phyloP scores from a whole-genome alignment of 2,329 filamentous ascomycete genomes.

The Ophiocordyceps sinensis region DNA sequence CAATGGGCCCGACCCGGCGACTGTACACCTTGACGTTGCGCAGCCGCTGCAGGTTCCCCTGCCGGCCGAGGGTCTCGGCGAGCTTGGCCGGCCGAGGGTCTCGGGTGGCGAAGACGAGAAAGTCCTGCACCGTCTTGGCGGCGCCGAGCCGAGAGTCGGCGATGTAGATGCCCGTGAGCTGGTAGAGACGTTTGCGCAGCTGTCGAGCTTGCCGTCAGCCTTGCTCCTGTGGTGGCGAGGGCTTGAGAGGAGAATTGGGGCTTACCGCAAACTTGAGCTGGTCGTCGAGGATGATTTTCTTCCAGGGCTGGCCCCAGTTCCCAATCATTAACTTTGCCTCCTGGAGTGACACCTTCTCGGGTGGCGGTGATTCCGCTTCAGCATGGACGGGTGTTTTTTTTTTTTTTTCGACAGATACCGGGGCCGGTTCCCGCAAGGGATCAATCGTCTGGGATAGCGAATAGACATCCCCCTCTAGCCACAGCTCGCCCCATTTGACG shows the following conservation, averaged over 20 bases:
- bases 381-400: neutral
- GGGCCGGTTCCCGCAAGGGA: no score
- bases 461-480: no score
- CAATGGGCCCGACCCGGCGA: constrained; percentile 52
- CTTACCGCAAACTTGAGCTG: constrained; percentile 61
- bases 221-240: neutral
- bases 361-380: constrained; percentile 1
- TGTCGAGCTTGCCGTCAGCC: constrained; percentile 21
- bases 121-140: constrained; percentile 35
- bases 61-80: constrained; percentile 38
- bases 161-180: constrained; percentile 65
- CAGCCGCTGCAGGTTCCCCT: constrained; percentile 31
- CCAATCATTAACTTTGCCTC: constrained; percentile 28
- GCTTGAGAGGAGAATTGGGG: constrained; percentile 6
- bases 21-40: constrained; percentile 57
- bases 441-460: no score
- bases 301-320: constrained; percentile 42
- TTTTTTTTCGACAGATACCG: no score
- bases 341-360: constrained; percentile 15
- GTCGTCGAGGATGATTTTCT: constrained; percentile 40
- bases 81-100: constrained; percentile 48
- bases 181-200: constrained; percentile 68
- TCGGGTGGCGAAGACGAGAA: constrained; percentile 39
- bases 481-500: constrained; percentile 6
- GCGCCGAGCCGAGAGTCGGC: constrained; percentile 53